These are phyloP conservation scores for Pseudisothecium myosuroides DNA, from an alignment of 225 moss, liverwort and hornwort genomes.

Conservation along the genomic window DNA sequence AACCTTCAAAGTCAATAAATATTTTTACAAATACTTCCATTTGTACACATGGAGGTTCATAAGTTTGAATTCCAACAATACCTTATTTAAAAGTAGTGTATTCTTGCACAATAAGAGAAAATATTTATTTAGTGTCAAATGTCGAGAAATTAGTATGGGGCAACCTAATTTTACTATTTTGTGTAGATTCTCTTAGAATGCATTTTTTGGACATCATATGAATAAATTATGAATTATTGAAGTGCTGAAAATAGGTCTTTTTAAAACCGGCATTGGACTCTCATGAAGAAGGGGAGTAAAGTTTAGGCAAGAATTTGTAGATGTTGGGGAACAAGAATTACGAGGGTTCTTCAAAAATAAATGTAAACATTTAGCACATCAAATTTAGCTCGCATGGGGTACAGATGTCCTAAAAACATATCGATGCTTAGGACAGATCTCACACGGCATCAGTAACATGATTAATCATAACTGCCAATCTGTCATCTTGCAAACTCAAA, in stretches of 20 bases:
- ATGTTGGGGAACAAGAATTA: not conserved
- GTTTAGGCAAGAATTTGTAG: not conserved
- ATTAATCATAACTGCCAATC: not conserved
- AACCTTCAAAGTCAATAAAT: no score
- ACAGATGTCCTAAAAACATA: not conserved
- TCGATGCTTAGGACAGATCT: not conserved
- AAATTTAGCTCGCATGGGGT: not conserved
- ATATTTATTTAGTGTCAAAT: no score
- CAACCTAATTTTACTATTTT: no score
- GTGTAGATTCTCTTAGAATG: not conserved
- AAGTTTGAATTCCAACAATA: no score
- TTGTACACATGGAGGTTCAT: no score
- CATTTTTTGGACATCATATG: not conserved
- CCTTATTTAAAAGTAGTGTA: no score
- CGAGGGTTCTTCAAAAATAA: not conserved
- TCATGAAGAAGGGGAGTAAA: not conserved
- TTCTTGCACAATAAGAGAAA: no score
- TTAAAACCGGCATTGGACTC: accelerated
- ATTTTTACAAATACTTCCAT: no score
- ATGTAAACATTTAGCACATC: not conserved
- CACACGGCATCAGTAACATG: not conserved
- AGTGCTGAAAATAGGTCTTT: not conserved
- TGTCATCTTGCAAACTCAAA: not conserved
- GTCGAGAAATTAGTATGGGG: no score
- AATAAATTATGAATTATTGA: not conserved